Percentiles rank a stretch among this genome's conserved stretches.
These are phyloP conservation scores for Sisymbrium altissimum DNA, from an alignment of 345 rosid species.

Conservation along the genomic window DNA sequence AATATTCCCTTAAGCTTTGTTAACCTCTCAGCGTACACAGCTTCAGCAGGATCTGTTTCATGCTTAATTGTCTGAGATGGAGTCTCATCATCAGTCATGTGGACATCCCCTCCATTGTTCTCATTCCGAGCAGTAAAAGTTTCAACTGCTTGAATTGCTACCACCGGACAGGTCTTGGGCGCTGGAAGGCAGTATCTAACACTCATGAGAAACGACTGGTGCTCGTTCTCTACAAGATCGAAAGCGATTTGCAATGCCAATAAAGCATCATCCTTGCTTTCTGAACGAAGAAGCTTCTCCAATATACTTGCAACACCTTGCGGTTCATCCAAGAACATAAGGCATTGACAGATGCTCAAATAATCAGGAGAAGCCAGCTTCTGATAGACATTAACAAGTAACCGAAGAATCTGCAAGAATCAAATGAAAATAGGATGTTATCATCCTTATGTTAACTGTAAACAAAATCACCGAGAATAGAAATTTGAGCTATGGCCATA, in stretches of 20 bases:
- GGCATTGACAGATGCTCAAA: constrained; percentile 94
- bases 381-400: constrained; percentile 86
- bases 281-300: constrained; percentile 91
- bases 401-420: constrained; percentile 75
- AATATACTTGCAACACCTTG: constrained; percentile 76
- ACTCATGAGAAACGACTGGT: constrained; percentile 92
- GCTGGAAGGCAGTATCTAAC: constrained; percentile 76
- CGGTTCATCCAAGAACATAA: constrained; percentile 95
- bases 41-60: constrained; percentile 63
- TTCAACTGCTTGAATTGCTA: constrained; percentile 48
- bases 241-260: constrained; percentile 91
- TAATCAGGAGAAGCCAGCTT: constrained; percentile 91
- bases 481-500: too few species aligned
- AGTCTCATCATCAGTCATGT: constrained; percentile 78
- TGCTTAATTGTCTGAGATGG: constrained; percentile 39
- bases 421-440: constrained; percentile 16
- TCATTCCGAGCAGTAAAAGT: constrained; percentile 52
- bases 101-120: constrained; percentile 64
- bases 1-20: constrained; percentile 82
- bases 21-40: constrained; percentile 72
- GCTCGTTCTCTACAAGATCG: constrained; percentile 98
- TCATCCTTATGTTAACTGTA: not conserved
- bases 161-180: constrained; percentile 58
- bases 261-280: constrained; percentile 79
- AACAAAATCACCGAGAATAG: not conserved